Evolutionary conservation across 176 grass and related monocot species (phyloP).

Genomic region (Triticum dicoccoides): DNA sequence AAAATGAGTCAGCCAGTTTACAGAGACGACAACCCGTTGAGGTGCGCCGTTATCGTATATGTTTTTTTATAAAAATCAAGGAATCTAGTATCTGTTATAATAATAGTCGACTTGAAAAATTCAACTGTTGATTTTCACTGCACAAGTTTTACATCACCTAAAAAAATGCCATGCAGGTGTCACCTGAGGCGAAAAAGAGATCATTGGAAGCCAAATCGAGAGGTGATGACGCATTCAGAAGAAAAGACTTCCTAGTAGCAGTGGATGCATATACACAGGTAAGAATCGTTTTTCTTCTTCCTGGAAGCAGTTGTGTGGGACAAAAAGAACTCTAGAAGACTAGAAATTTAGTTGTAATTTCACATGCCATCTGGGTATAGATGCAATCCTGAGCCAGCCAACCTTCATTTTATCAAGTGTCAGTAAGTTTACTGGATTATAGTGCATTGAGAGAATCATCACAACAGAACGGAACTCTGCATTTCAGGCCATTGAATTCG

Average conservation of each 20-base stretch:
- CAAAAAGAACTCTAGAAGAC: neutral
- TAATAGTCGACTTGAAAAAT: neutral
- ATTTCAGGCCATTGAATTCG: slow-evolving; percentile 74
- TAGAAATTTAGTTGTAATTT: neutral
- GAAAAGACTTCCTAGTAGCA: slow-evolving; percentile 73
- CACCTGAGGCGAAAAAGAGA: slow-evolving; percentile 64
- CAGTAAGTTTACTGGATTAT: neutral
- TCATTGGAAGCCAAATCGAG: slow-evolving; percentile 85
- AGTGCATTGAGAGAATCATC: neutral
- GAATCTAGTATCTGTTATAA: neutral
- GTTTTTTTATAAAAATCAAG: neutral
- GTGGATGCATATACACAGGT: slow-evolving; percentile 92
- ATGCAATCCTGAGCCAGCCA: neutral
- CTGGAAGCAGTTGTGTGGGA: neutral
- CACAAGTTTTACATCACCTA: too few species aligned
- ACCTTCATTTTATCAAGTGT: neutral
- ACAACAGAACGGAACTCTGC: neutral
- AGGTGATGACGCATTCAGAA: slow-evolving; percentile 84
- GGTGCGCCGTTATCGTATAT: slow-evolving; percentile 36
- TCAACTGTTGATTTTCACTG: neutral
- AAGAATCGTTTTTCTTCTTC: neutral
- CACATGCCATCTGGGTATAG: neutral
- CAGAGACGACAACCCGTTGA: slow-evolving; percentile 42
- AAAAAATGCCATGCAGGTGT: slow-evolving; percentile 45
- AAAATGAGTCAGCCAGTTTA: slow-evolving; percentile 36